These are phyloP conservation scores for Lasiodiplodia sp. DNA, from an alignment of 2,329 filamentous ascomycete genomes.

Conservation along the genomic window DNA sequence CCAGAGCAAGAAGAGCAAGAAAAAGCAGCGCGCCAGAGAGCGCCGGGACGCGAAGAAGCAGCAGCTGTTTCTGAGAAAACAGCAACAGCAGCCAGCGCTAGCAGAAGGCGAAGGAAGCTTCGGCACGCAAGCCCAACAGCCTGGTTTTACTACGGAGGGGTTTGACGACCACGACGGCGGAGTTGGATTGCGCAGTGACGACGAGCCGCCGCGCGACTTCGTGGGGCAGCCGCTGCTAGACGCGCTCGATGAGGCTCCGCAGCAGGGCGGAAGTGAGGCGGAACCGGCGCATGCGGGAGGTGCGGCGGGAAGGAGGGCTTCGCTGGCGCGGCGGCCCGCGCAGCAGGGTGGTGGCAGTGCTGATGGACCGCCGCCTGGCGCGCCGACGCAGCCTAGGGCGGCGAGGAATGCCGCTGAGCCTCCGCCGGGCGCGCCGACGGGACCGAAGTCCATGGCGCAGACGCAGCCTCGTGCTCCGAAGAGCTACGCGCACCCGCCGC, in stretches of 20 bases:
- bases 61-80: background rate
- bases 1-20: constrained; percentile 6
- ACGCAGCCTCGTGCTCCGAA: background rate
- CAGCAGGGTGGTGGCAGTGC: background rate
- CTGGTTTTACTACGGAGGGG: background rate
- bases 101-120: background rate
- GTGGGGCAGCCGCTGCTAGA: constrained; percentile 30
- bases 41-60: background rate
- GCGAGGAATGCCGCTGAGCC: background rate
- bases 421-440: background rate
- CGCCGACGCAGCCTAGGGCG: constrained; percentile 4
- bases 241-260: constrained; percentile 10
- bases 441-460: background rate
- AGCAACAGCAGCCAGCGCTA: background rate
- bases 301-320: background rate
- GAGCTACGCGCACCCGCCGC: background rate
- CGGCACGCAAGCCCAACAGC: background rate
- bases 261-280: constrained; percentile 4
- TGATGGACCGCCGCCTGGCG: constrained; percentile 1
- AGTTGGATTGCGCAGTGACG: background rate
- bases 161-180: background rate
- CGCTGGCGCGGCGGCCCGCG: background rate
- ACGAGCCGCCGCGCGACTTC: background rate
- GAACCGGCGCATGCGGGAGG: background rate
- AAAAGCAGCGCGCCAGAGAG: background rate